Conservation (phyloP, 306 rosid genomes). For the Benincasa hispida region DNA sequence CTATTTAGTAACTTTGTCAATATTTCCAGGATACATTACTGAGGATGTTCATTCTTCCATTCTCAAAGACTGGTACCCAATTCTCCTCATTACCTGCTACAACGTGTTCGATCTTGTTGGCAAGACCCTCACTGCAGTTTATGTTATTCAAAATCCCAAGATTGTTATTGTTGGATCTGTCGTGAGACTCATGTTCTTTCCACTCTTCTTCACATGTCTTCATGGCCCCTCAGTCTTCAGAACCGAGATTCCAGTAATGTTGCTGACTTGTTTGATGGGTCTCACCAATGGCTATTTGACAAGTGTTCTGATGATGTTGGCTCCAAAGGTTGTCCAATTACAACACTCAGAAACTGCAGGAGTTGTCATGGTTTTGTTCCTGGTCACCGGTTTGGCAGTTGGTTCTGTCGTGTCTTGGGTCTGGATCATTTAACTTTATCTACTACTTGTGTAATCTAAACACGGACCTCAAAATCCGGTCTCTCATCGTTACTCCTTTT, state of each 20-base stretch:
- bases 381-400: constrained; percentile 59
- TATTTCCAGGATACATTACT: constrained; percentile 85
- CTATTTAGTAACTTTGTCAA: constrained; percentile 67
- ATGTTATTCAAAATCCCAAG: constrained; percentile 45
- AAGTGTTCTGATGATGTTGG: constrained; percentile 71
- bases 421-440: constrained; percentile 68
- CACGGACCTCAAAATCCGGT: not conserved
- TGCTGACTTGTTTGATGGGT: constrained; percentile 67
- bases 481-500: not conserved
- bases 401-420: constrained; percentile 84
- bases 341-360: constrained; percentile 86
- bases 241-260: constrained; percentile 61
- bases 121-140: constrained; percentile 54
- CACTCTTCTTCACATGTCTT: constrained; percentile 71
- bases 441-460: constrained; percentile 56
- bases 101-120: constrained; percentile 87
- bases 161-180: constrained; percentile 47
- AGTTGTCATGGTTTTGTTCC: constrained; percentile 51
- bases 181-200: constrained; percentile 58
- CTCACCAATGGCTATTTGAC: constrained; percentile 83
- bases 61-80: constrained; percentile 74
- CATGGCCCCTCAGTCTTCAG: constrained; percentile 73
- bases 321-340: constrained; percentile 58
- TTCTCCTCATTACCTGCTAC: constrained; percentile 54
- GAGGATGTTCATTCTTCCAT: constrained; percentile 79